phyloP scores from a whole-genome alignment of 2,329 filamentous ascomycete genomes.

The Phaeosphaeria sp. region DNA sequence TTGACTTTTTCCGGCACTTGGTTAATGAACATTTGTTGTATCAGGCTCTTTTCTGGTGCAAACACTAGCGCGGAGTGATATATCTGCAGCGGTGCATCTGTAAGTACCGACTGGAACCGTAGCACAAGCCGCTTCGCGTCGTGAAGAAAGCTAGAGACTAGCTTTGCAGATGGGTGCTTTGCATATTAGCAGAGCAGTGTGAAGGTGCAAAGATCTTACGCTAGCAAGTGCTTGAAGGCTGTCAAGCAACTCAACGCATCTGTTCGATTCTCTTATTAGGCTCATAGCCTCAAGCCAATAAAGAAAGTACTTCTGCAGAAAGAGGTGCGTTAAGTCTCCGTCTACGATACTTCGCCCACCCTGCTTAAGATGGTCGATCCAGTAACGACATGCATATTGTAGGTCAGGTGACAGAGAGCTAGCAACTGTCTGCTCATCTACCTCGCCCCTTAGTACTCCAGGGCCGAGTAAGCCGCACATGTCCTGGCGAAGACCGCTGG shows the following conservation, averaged over 20 bases:
- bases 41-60: constrained; percentile 31
- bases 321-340: not conserved
- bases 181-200: constrained; percentile 9
- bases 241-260: not conserved
- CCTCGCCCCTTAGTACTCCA: constrained; percentile 12
- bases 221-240: not conserved
- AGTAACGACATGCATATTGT: too few relatives aligned
- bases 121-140: constrained; percentile 45
- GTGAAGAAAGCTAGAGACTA: constrained; percentile 23
- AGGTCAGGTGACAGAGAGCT: too few relatives aligned
- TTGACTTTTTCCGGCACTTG: constrained; percentile 6
- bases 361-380: constrained; percentile 12
- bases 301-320: constrained; percentile 1
- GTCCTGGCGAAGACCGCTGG: constrained; percentile 39
- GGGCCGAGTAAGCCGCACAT: constrained; percentile 38
- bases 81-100: constrained; percentile 43
- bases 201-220: constrained; percentile 4
- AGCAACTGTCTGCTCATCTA: constrained; percentile 12
- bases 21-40: constrained; percentile 12
- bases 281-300: constrained; percentile 1
- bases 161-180: constrained; percentile 13
- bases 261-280: not conserved
- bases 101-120: constrained; percentile 28
- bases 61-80: constrained; percentile 50
- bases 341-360: not conserved